These are phyloP conservation scores for Neurospora discreta DNA, from an alignment of 495 filamentous ascomycete species.

Conservation along the genomic window DNA sequence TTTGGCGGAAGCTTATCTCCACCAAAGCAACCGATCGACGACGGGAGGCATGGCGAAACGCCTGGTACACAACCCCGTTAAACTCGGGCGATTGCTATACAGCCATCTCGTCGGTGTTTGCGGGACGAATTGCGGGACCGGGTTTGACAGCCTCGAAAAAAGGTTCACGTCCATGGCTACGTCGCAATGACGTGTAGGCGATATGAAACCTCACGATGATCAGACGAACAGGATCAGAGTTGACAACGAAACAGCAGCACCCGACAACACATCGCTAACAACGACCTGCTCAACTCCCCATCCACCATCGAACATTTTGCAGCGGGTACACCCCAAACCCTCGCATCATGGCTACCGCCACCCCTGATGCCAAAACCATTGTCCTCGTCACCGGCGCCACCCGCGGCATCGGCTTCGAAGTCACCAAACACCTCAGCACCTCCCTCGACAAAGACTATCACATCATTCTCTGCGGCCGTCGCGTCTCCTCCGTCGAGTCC, in stretches of 20 bases:
- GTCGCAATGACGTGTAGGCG: background rate
- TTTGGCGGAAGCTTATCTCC: background rate
- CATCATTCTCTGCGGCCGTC: constrained; percentile 26
- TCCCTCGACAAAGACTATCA: constrained; percentile 22
- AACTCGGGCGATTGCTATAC: background rate
- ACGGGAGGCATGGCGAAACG: background rate
- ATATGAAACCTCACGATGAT: background rate
- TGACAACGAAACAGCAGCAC: background rate
- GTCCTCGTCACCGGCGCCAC: constrained; percentile 39
- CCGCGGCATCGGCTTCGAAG: constrained; percentile 36
- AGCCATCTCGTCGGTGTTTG: background rate
- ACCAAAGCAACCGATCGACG: background rate
- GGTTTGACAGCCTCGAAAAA: background rate
- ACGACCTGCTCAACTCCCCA: background rate
- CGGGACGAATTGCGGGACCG: background rate
- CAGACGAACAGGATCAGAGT: background rate
- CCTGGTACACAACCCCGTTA: background rate
- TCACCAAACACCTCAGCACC: constrained; percentile 26
- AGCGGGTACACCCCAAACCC: background rate
- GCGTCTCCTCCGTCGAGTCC: constrained; percentile 12
- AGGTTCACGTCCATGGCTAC: background rate
- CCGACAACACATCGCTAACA: background rate
- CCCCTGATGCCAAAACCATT: constrained; percentile 12
- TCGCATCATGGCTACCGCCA: constrained; percentile 4
- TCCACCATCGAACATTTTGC: background rate